phyloP scores from a whole-genome alignment of 768 basidiomycete genomes.

The Polyporus arcularius region DNA sequence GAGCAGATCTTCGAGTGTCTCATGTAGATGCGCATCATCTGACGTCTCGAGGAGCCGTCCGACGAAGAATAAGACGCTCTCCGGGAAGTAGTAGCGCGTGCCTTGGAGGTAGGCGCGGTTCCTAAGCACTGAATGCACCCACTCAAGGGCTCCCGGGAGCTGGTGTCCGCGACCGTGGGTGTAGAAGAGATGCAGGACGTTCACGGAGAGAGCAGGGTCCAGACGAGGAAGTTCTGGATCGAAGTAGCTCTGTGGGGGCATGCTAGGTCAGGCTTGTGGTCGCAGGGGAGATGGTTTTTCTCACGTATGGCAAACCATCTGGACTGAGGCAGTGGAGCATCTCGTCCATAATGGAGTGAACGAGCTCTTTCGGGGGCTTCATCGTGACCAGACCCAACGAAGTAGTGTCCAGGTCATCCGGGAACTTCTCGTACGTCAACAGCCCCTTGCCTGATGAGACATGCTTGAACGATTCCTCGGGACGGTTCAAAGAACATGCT shows the following conservation, averaged over 20 bases:
- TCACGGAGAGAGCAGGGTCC: slow-evolving; percentile 52
- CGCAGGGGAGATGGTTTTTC: not conserved
- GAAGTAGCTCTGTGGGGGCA: slow-evolving; percentile 43
- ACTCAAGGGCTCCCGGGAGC: slow-evolving; percentile 40
- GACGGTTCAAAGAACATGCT: no score
- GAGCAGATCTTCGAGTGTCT: slow-evolving; percentile 34
- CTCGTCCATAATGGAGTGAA: slow-evolving; percentile 51
- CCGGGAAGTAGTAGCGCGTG: slow-evolving; percentile 49
- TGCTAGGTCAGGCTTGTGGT: not conserved
- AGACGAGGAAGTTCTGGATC: slow-evolving; percentile 47
- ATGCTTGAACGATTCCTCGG: not conserved
- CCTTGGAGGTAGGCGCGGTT: slow-evolving; percentile 52
- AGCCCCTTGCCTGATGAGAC: slow-evolving; percentile 37
- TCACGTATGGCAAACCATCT: slow-evolving; percentile 52
- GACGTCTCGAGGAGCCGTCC: slow-evolving; percentile 40
- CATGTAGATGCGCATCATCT: slow-evolving; percentile 24
- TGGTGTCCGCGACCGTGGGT: slow-evolving; percentile 45
- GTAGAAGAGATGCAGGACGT: slow-evolving; percentile 47
- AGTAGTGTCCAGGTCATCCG: slow-evolving; percentile 55
- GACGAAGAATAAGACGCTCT: slow-evolving; percentile 50
- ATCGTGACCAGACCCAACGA: slow-evolving; percentile 50
- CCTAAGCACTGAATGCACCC: slow-evolving; percentile 44
- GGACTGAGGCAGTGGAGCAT: slow-evolving; percentile 48
- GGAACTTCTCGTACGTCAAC: slow-evolving; percentile 33
- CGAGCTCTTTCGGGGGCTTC: slow-evolving; percentile 28